Conservation (phyloP, 495 filamentous ascomycete genomes). For the Trichoderma reesei region DNA sequence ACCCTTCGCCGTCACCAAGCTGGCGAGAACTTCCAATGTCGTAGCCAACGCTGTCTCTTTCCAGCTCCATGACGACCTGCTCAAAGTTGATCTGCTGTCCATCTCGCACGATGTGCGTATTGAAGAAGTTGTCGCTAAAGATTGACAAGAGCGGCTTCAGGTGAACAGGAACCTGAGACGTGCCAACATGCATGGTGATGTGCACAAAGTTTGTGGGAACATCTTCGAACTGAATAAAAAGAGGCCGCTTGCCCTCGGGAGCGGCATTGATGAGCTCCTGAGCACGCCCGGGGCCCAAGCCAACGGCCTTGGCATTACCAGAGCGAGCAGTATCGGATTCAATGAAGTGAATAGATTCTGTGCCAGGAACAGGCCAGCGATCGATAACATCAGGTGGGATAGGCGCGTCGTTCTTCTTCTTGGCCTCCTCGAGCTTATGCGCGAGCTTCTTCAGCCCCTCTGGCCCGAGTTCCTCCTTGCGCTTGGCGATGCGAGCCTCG, state of each 20-base stretch:
- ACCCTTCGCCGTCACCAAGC: constrained; percentile 67
- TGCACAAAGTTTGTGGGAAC: constrained; percentile 84
- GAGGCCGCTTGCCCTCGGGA: constrained; percentile 44
- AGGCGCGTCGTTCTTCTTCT: constrained; percentile 69
- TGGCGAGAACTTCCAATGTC: constrained; percentile 52
- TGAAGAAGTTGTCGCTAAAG: constrained; percentile 89
- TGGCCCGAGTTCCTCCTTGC: constrained; percentile 39
- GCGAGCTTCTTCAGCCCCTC: constrained; percentile 57
- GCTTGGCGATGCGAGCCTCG: constrained; percentile 44
- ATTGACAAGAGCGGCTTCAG: constrained; percentile 73
- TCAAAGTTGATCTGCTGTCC: constrained; percentile 79
- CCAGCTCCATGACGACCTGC: constrained; percentile 77
- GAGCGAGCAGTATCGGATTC: constrained; percentile 78
- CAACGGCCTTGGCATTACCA: constrained; percentile 64
- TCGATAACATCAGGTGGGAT: constrained; percentile 70
- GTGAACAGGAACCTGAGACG: constrained; percentile 58
- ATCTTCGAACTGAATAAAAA: constrained; percentile 97
- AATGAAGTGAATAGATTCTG: constrained; percentile 88
- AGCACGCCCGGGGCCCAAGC: constrained; percentile 52
- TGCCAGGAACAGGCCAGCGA: constrained; percentile 68
- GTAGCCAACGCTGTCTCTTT: constrained; percentile 83
- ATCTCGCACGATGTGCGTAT: constrained; percentile 70
- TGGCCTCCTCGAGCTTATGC: constrained; percentile 67
- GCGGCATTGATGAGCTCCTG: constrained; percentile 71
- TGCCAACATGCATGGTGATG: constrained; percentile 66